Evolutionary conservation across 192 early-diverging fungal species (phyloP).

Genomic region (Obelidium mucronatum): DNA sequence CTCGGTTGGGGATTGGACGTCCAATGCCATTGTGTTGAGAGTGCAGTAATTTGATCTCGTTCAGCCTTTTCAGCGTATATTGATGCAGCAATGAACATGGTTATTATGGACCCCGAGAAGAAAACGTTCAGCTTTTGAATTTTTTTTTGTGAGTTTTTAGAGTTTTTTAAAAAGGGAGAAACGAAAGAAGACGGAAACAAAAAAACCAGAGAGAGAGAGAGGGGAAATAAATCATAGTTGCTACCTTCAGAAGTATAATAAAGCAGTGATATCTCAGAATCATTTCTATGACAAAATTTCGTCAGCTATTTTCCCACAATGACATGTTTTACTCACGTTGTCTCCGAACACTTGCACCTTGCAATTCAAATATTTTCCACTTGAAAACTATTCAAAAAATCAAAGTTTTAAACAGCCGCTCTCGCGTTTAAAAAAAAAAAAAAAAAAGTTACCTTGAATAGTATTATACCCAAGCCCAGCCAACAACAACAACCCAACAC

Average conservation of each 20-base stretch:
- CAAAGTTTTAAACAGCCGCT: too few species aligned
- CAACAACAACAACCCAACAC: background rate
- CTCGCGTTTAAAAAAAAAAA: background rate
- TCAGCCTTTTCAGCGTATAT: slow-evolving; percentile 1
- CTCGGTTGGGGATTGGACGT: background rate
- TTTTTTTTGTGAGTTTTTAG: slow-evolving; percentile 3
- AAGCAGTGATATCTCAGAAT: slow-evolving; percentile 52
- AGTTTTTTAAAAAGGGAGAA: slow-evolving; percentile 17
- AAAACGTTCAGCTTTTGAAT: slow-evolving; percentile 24
- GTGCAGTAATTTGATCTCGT: background rate
- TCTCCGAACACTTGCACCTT: slow-evolving; percentile 48
- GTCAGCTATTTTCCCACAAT: too few species aligned
- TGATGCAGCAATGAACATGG: slow-evolving; percentile 31
- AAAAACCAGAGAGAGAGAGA: too few species aligned
- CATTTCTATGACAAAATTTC: too few species aligned
- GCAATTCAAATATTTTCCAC: slow-evolving; percentile 48
- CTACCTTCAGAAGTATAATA: slow-evolving; percentile 51
- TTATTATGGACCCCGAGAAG: background rate
- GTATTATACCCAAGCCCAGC: background rate
- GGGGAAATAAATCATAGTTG: too few species aligned
- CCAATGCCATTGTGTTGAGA: background rate
- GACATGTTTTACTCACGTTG: slow-evolving; percentile 39
- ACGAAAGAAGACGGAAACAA: too few species aligned
- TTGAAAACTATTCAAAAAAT: slow-evolving; percentile 21
- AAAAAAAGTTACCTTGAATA: background rate